phyloP scores from a whole-genome alignment of 371 early-diverging fungal genomes.

The Rhizopus sp. region DNA sequence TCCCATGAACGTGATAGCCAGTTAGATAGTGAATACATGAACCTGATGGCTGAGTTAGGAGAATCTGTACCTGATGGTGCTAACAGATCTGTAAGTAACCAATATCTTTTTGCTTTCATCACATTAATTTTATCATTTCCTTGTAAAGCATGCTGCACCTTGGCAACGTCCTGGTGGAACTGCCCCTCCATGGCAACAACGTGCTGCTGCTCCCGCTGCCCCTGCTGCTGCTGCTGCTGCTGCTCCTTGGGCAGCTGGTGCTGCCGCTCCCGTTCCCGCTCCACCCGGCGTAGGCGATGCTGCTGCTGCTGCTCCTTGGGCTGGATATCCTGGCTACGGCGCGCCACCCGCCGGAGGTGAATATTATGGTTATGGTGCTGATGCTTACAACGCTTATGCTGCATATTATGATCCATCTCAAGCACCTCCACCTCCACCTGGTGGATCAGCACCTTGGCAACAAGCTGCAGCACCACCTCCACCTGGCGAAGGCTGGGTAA shows the following conservation, averaged over 20 bases:
- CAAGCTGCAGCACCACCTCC: constrained; percentile 32
- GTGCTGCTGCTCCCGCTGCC: constrained; percentile 16
- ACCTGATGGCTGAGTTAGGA: constrained; percentile 90
- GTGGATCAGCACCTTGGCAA: constrained; percentile 29
- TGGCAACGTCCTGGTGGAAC: constrained; percentile 52
- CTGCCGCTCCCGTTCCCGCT: constrained; percentile 9
- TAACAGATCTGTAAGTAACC: constrained; percentile 11
- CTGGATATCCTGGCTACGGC: constrained; percentile 18
- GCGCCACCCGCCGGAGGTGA: constrained; percentile 25
- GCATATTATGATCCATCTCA: constrained; percentile 30
- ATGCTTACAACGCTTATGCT: constrained; percentile 25
- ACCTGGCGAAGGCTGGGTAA: constrained; percentile 22
- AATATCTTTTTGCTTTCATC: not conserved
- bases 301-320: constrained; percentile 42
- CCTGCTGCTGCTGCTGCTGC: constrained; percentile 34
- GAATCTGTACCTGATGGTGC: constrained; percentile 58
- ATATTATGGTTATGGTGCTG: constrained; percentile 33
- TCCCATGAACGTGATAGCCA: constrained; percentile 79
- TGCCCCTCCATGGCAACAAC: constrained; percentile 44
- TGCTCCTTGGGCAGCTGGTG: constrained; percentile 19
- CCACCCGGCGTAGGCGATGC: constrained; percentile 5
- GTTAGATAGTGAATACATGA: constrained; percentile 86
- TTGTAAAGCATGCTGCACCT: constrained; percentile 40
- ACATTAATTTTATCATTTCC: constrained; percentile 22
- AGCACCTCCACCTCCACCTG: constrained; percentile 36